Base-by-base conservation (phyloP, 495 filamentous ascomycete species). In the Podospora pseudopauciseta region DNA sequence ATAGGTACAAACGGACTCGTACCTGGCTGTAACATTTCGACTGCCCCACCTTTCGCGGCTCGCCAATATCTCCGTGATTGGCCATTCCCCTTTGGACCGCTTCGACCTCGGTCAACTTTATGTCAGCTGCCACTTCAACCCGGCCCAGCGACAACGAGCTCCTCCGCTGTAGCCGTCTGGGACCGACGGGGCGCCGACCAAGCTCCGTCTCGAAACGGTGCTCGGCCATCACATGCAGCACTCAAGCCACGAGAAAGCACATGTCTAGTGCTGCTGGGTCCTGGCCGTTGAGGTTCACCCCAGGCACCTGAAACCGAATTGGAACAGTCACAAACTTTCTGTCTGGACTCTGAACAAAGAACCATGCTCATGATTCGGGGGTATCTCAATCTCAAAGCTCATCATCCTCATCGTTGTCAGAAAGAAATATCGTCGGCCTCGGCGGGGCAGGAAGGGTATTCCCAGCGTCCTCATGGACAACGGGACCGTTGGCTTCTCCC, bases 351-450 rank as follows among this genome's bases (percentile, higher is more conserved):
- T 23, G 23, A 58, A 58, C 23, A 26, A 58, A 58, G 1, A 58
- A 58, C 9, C 19, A 63, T 49, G 7, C 1, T 63, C 59, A 57
- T 65, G 63, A 53, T 34, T 39, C n/a, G 20, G 34, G 39, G 56
- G 16, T 26, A 28, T 34, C 56, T 59, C 53, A 65, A 57, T 59
- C 44, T 72, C 68, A 74, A 27, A 74, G 72, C 55, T 75, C 73
- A 54, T 75, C 73, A 32, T 72, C 73, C 65, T 75, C 73, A 16
- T 49, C 39, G 39, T 49, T 70, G 58, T 72, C 70, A 54, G 67
- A 69, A 44, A 74, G 20, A 60, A 74, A 74, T 32, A 74, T 72
- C 30, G 67, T 65, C 11, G 68, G 60, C 9, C 5, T 27, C 60
- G 60, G 60, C 18, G 23, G 26, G 5, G 23, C 18, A 62, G 60